phyloP scores from a whole-genome alignment of 345 rosid species.

The Pistacia vera region DNA sequence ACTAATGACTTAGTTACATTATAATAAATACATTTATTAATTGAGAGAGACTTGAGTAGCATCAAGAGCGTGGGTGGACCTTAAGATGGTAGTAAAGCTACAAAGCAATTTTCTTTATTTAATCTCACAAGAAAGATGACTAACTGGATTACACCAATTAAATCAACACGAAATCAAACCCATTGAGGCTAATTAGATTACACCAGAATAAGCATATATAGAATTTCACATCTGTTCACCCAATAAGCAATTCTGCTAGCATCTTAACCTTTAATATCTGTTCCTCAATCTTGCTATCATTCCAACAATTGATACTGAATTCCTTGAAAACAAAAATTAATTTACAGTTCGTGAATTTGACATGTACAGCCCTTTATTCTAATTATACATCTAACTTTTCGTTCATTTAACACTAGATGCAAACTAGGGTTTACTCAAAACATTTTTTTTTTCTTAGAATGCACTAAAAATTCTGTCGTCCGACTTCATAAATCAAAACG shows the following conservation, averaged over 20 bases:
- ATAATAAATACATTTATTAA: neutral
- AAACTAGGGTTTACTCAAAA: neutral
- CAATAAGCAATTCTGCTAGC: neutral
- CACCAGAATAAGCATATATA: neutral
- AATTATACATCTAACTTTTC: no score
- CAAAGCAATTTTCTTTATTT: neutral
- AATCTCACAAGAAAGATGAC: neutral
- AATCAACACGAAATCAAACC: neutral
- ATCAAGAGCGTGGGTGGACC: neutral
- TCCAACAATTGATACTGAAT: neutral
- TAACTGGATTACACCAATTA: neutral
- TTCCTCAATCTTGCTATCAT: neutral
- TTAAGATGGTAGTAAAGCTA: neutral
- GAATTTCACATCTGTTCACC: neutral
- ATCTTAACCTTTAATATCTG: neutral
- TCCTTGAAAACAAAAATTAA: neutral
- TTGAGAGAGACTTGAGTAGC: neutral
- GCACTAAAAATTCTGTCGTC: no score
- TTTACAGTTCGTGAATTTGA: no score
- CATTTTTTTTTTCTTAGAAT: neutral
- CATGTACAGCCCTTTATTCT: neutral
- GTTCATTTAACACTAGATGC: neutral
- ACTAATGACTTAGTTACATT: neutral
- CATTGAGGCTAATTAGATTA: neutral
- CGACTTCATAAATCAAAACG: neutral